Conservation (phyloP, 2,329 filamentous ascomycete species). For the Verticillium longisporum region DNA sequence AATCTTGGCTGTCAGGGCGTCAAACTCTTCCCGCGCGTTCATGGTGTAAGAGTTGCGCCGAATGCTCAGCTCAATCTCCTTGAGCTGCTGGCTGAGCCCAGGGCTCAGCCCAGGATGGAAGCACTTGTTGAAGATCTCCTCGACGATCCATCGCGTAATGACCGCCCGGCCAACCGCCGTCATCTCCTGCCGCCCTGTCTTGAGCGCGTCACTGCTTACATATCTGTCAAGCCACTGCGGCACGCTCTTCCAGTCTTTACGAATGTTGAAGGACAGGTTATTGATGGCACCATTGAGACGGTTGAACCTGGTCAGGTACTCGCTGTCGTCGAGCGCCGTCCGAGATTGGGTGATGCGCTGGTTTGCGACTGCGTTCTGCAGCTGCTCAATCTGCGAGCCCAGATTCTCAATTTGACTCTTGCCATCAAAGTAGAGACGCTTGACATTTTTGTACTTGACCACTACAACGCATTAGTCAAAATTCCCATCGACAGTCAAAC, state of each 20-base stretch:
- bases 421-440: conserved; percentile 94
- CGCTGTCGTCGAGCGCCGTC: conserved; percentile 89
- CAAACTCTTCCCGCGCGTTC: conserved; percentile 77
- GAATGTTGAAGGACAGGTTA: conserved; percentile 90
- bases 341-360: conserved; percentile 91
- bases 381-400: conserved; percentile 79
- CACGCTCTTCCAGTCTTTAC: conserved; percentile 83
- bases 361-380: conserved; percentile 96
- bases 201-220: conserved; percentile 78
- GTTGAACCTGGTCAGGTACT: conserved; percentile 84
- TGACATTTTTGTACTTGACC: conserved; percentile 96
- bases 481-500: background rate
- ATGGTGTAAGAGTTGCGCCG: conserved; percentile 67
- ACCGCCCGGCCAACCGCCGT: conserved; percentile 86
- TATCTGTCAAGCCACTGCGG: conserved; percentile 73
- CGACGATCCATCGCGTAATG: conserved; percentile 83
- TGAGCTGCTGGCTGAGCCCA: conserved; percentile 69
- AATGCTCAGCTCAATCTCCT: conserved; percentile 82
- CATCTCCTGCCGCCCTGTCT: conserved; percentile 94
- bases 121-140: conserved; percentile 84
- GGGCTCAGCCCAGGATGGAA: conserved; percentile 87
- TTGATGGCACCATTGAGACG: conserved; percentile 90
- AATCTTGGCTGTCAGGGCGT: conserved; percentile 80
- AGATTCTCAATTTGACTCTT: conserved; percentile 87
- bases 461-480: conserved; percentile 43